These are phyloP conservation scores for Rosellinia necatrix DNA, from an alignment of 2,329 filamentous ascomycete species.

Conservation along the genomic window DNA sequence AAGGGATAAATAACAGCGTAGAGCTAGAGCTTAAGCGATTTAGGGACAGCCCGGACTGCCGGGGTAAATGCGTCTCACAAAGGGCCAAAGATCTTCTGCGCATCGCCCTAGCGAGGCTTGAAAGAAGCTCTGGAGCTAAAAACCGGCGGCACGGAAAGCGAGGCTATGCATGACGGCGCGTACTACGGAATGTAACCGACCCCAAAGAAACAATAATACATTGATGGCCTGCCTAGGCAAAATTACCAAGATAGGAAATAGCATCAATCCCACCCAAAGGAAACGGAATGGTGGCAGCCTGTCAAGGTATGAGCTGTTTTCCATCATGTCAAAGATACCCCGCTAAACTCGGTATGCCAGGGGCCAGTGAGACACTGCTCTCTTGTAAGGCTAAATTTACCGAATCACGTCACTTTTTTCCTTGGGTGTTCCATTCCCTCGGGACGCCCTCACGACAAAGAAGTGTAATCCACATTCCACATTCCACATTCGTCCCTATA, in stretches of 20 bases:
- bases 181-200: constrained; percentile 20
- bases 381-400: constrained; percentile 18
- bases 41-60: too few species aligned
- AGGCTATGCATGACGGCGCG: constrained; percentile 4
- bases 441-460: constrained; percentile 13
- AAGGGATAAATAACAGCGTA: too few species aligned
- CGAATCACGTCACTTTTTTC: constrained; percentile 15
- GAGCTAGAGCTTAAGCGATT: too few species aligned
- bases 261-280: too few species aligned
- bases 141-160: too few species aligned
- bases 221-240: too few species aligned
- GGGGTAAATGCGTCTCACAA: too few species aligned
- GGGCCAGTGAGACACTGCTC: constrained; percentile 21
- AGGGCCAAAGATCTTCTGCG: constrained; percentile 18
- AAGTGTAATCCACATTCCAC: constrained; percentile 15
- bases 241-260: too few species aligned
- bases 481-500: background rate
- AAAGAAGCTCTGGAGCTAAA: too few species aligned
- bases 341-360: constrained; percentile 9
- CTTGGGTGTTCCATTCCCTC: constrained; percentile 22
- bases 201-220: constrained; percentile 3
- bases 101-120: constrained; percentile 7
- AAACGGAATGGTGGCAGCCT: background rate
- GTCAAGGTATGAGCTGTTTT: too few species aligned
- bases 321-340: too few species aligned